These are phyloP conservation scores for Globisporangium lucens DNA, from an alignment of 352 stramenopile species.

Conservation along the genomic window DNA sequence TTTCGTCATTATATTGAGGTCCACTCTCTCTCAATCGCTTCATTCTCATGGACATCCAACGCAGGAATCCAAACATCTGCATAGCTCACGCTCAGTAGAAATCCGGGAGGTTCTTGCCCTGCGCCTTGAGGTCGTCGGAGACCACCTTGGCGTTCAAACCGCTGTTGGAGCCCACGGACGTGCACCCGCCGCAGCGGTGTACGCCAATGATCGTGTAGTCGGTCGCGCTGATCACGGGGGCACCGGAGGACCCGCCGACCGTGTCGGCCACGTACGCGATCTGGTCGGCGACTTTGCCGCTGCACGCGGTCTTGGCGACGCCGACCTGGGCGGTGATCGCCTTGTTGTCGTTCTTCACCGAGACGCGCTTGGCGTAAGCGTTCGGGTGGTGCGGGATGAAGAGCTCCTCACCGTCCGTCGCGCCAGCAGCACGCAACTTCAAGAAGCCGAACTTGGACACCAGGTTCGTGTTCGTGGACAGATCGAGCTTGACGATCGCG, in stretches of 20 bases:
- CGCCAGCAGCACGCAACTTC: slow-evolving; percentile 13
- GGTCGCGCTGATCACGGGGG: slow-evolving; percentile 22
- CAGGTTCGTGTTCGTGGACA: slow-evolving; percentile 10
- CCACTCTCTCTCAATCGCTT: background rate
- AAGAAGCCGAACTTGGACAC: slow-evolving; percentile 21
- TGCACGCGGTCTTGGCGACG: slow-evolving; percentile 8
- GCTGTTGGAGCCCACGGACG: slow-evolving; percentile 15
- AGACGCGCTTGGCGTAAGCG: slow-evolving; percentile 22
- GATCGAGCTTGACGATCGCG: slow-evolving; percentile 26
- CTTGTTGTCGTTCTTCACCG: slow-evolving; percentile 6
- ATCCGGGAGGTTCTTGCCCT: slow-evolving; percentile 15
- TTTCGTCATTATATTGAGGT: background rate
- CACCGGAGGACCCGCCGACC: slow-evolving; percentile 17
- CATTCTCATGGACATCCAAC: background rate
- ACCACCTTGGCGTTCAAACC: slow-evolving; percentile 19
- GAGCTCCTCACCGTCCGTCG: slow-evolving; percentile 17
- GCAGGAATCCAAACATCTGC: background rate
- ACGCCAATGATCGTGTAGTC: slow-evolving; percentile 13
- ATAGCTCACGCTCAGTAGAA: slow-evolving; percentile 13
- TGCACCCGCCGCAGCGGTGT: slow-evolving; percentile 18
- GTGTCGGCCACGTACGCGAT: slow-evolving; percentile 27
- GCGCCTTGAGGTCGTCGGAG: slow-evolving; percentile 12
- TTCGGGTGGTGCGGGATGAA: slow-evolving; percentile 28
- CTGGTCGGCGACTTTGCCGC: slow-evolving; percentile 16
- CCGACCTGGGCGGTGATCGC: slow-evolving; percentile 15